phyloP scores from a whole-genome alignment of 176 grass and related monocot genomes.

The Poa pratensis region DNA sequence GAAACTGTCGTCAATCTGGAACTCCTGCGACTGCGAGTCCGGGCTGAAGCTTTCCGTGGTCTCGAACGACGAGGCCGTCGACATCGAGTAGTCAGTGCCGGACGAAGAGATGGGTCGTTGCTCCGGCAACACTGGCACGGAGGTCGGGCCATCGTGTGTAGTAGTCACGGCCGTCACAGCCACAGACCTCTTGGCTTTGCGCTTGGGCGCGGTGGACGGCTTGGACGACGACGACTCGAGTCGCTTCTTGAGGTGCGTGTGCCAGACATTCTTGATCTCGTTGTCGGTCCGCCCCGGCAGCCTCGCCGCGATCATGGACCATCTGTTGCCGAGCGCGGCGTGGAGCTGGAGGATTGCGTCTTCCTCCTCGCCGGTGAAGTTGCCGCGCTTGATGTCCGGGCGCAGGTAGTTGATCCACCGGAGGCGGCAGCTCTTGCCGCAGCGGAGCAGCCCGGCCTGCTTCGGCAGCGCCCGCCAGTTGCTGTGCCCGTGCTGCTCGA shows the following conservation, averaged over 20 bases:
- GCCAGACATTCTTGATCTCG: constrained; percentile 95
- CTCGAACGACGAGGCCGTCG: constrained; percentile 39
- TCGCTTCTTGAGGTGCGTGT: constrained; percentile 83
- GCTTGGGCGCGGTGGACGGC: constrained; percentile 34
- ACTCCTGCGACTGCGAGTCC: constrained; percentile 18
- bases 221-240: constrained; percentile 23
- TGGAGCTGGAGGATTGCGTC: constrained; percentile 76
- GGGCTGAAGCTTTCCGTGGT: constrained; percentile 60
- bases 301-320: constrained; percentile 79
- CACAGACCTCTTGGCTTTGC: constrained; percentile 18
- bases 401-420: constrained; percentile 90
- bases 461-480: constrained; percentile 90
- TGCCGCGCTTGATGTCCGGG: constrained; percentile 85
- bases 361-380: constrained; percentile 80
- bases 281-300: constrained; percentile 90
- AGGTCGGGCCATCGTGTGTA: background rate
- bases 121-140: constrained; percentile 42
- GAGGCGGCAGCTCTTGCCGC: constrained; percentile 92
- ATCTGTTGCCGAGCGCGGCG: constrained; percentile 71
- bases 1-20: constrained; percentile 74
- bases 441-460: constrained; percentile 71
- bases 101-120: constrained; percentile 42
- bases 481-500: constrained; percentile 74
- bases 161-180: background rate
- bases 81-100: constrained; percentile 42